Evolutionary conservation across 2,329 filamentous ascomycete genomes (phyloP).

Genomic region (Cercospora beticola): DNA sequence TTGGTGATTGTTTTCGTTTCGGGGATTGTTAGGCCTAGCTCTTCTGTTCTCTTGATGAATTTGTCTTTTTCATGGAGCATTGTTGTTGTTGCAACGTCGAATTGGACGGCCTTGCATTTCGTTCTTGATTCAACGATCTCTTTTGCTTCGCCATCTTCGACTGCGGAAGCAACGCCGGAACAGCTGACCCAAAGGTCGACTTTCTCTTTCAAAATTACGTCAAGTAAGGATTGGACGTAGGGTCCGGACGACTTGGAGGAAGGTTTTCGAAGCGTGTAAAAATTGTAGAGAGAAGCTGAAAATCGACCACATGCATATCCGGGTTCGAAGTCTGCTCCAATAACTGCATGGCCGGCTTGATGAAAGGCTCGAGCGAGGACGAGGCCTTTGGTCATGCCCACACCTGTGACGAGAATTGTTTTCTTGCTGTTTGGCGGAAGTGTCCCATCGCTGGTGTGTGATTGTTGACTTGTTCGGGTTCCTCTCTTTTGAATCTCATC

Average conservation of each 20-base stretch:
- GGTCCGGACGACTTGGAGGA: slow-evolving; percentile 36
- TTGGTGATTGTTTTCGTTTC: slow-evolving; percentile 54
- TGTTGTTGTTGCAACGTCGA: slow-evolving; percentile 56
- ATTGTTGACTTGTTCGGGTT: neutral
- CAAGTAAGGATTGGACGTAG: slow-evolving; percentile 59
- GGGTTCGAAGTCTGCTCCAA: slow-evolving; percentile 64
- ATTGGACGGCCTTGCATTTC: slow-evolving; percentile 62
- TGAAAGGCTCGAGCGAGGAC: slow-evolving; percentile 65
- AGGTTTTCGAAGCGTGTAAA: slow-evolving; percentile 51
- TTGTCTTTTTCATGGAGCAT: slow-evolving; percentile 63
- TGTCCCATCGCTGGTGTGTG: neutral
- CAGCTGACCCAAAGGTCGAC: slow-evolving; percentile 73
- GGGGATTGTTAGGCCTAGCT: slow-evolving; percentile 52
- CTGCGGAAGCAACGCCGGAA: slow-evolving; percentile 64
- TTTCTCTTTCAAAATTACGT: slow-evolving; percentile 59
- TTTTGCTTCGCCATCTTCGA: slow-evolving; percentile 66
- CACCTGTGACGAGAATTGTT: slow-evolving; percentile 68
- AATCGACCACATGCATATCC: slow-evolving; percentile 53
- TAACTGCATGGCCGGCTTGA: slow-evolving; percentile 62
- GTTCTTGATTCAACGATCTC: slow-evolving; percentile 60
- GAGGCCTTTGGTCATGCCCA: slow-evolving; percentile 71
- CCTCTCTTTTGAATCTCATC: neutral
- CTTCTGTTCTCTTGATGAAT: slow-evolving; percentile 61
- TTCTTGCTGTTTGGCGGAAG: slow-evolving; percentile 36
- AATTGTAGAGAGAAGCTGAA: slow-evolving; percentile 57